These are phyloP conservation scores for Lycium barbarum DNA, from an alignment of 257 asterid species.

Conservation along the genomic window DNA sequence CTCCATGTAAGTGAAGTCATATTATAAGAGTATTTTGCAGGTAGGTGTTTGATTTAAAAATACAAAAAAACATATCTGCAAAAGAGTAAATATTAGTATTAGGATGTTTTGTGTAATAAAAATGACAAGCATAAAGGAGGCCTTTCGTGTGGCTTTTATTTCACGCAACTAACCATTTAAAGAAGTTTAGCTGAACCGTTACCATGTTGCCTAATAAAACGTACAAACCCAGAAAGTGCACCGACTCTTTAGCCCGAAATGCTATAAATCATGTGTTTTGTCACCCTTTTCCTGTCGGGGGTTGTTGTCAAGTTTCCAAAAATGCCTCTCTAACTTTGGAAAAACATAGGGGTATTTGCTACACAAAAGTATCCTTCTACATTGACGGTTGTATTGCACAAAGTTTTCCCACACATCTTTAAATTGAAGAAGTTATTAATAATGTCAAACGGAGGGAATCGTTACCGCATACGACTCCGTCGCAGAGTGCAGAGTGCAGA, in stretches of 20 bases:
- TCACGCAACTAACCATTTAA: neutral
- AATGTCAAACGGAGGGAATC: neutral
- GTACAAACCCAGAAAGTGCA: neutral
- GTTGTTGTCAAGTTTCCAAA: neutral
- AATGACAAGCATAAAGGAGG: neutral
- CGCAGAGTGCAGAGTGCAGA: neutral
- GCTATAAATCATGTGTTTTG: neutral
- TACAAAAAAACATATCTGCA: no score
- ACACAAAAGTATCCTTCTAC: neutral
- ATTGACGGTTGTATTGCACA: neutral
- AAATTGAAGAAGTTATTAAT: neutral
- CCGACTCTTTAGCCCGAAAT: neutral
- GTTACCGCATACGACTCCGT: no score
- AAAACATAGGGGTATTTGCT: neutral
- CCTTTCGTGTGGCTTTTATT: neutral
- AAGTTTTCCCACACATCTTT: no score
- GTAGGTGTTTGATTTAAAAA: neutral
- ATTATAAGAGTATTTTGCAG: no score
- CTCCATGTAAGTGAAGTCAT: no score
- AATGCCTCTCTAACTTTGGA: no score
- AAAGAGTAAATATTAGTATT: no score
- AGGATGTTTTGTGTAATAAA: no score
- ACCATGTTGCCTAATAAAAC: neutral
- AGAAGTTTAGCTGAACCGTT: neutral
- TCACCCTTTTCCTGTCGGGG: neutral